These are phyloP conservation scores for Murraya paniculata DNA, from an alignment of 345 rosid genomes.

Conservation along the genomic window DNA sequence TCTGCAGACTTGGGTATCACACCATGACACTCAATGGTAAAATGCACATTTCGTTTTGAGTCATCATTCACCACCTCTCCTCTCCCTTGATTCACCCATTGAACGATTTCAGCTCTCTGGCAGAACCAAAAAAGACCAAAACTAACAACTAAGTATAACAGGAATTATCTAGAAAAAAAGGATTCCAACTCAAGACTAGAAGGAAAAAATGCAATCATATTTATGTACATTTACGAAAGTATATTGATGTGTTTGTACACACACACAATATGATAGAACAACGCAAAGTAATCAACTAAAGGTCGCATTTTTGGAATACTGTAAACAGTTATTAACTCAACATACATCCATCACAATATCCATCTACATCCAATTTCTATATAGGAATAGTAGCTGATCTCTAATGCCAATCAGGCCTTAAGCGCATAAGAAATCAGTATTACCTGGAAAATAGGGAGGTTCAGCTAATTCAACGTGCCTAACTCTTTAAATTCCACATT, in stretches of 20 bases:
- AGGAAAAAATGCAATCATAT: not conserved
- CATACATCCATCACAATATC: not conserved
- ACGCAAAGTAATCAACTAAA: not conserved
- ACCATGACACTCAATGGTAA: conserved; percentile 81
- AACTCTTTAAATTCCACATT: not conserved
- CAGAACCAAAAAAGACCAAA: conserved; percentile 11
- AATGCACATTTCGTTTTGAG: conserved; percentile 39
- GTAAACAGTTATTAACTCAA: not conserved
- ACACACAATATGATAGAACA: not conserved
- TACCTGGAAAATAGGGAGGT: not conserved
- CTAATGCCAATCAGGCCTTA: not conserved
- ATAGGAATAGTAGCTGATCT: not conserved
- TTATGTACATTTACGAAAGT: no score
- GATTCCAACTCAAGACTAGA: not conserved
- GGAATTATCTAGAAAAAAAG: not conserved
- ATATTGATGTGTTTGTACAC: not conserved
- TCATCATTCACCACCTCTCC: conserved; percentile 60
- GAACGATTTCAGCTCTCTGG: conserved; percentile 76
- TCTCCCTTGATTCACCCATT: conserved; percentile 90
- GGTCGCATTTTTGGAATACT: not conserved
- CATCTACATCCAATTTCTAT: not conserved
- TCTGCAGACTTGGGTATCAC: conserved; percentile 28
- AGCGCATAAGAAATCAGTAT: not conserved
- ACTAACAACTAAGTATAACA: not conserved
- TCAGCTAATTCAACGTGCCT: not conserved